Evolutionary conservation across 2,329 filamentous ascomycete genomes (phyloP).

Genomic region (Colletotrichum tanaceti): DNA sequence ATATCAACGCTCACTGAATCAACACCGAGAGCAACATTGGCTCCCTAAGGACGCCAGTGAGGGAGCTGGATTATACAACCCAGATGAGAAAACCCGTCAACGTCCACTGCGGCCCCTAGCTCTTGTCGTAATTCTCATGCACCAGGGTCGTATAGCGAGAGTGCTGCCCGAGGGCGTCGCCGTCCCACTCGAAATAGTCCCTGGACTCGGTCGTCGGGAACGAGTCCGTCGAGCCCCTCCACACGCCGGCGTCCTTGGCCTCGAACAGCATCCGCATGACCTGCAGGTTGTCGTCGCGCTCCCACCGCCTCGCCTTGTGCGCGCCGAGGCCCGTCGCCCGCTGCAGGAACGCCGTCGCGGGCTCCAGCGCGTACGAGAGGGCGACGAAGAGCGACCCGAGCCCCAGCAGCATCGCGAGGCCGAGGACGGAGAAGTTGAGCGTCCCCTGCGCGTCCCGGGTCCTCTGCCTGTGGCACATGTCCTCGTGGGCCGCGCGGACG

Average conservation of each 20-base stretch:
- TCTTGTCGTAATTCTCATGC: background rate
- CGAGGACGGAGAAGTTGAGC: slow-evolving; percentile 30
- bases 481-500: background rate
- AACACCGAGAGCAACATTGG: too few species aligned
- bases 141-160: background rate
- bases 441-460: slow-evolving; percentile 13
- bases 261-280: slow-evolving; percentile 31
- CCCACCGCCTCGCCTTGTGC: slow-evolving; percentile 18
- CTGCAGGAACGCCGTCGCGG: background rate
- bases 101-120: background rate
- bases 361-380: slow-evolving; percentile 1
- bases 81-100: too few species aligned
- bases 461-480: slow-evolving; percentile 22
- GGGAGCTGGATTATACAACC: too few species aligned
- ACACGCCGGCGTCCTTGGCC: slow-evolving; percentile 5
- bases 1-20: too few species aligned
- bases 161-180: background rate
- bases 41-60: too few species aligned
- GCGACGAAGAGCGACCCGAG: background rate
- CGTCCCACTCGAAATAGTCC: slow-evolving; percentile 20
- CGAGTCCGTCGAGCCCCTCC: background rate
- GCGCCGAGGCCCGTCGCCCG: background rate
- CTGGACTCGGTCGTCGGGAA: slow-evolving; percentile 15
- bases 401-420: slow-evolving; percentile 2
- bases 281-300: slow-evolving; percentile 27